phyloP scores from a whole-genome alignment of 2,329 filamentous ascomycete species.

The Aureobasidium subglaciale region DNA sequence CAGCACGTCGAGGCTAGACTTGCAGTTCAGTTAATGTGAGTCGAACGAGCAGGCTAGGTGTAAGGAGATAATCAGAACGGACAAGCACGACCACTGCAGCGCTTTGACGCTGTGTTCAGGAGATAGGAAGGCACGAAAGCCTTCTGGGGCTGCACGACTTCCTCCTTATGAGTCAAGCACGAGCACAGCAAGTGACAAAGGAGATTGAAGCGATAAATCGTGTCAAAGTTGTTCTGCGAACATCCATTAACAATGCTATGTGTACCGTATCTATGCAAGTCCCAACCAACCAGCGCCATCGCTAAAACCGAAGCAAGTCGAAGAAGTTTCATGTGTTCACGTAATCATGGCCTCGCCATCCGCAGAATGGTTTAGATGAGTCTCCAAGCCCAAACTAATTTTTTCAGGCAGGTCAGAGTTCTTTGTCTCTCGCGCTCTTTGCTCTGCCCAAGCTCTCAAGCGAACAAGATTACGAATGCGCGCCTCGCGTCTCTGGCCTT shows the following conservation, averaged over 20 bases:
- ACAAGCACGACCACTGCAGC: too few relatives aligned
- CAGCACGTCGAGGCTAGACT: too few relatives aligned
- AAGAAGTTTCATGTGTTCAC: constrained; percentile 16
- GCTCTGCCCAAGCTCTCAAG: constrained; percentile 79
- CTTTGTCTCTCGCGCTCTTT: constrained; percentile 43
- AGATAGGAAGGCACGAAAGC: too few relatives aligned
- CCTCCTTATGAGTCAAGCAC: not conserved
- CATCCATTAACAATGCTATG: not conserved
- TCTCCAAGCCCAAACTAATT: constrained; percentile 37
- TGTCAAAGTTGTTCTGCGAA: not conserved
- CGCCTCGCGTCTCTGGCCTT: constrained; percentile 68
- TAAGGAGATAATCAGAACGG: too few relatives aligned
- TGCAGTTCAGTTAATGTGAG: too few relatives aligned
- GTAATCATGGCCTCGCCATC: constrained; percentile 30
- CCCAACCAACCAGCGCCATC: constrained; percentile 20
- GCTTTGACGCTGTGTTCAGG: too few relatives aligned
- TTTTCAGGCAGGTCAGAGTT: constrained; percentile 34
- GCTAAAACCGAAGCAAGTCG: constrained; percentile 20
- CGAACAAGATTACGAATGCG: constrained; percentile 75
- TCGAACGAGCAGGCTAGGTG: too few relatives aligned
- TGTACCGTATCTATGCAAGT: not conserved
- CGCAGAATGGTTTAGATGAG: constrained; percentile 19
- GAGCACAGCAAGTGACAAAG: not conserved
- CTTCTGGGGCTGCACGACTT: too few relatives aligned
- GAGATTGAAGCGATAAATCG: not conserved